Percentiles rank a stretch among this genome's conserved stretches.
Conservation (phyloP, 352 stramenopile species). For the Phytophthora sojae region DNA sequence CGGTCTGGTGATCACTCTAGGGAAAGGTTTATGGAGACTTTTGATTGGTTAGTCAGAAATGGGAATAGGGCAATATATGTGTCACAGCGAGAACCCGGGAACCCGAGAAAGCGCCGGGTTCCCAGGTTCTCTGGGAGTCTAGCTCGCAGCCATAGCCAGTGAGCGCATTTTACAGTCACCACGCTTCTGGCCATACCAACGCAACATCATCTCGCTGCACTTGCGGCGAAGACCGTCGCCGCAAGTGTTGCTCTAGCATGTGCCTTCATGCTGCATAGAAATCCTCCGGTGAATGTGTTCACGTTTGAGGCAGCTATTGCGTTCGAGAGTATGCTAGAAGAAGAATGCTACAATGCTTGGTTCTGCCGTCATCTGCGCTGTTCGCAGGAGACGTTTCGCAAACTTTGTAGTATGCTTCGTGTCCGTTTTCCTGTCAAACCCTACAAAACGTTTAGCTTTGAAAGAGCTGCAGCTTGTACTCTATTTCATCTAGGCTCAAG, state of each 20-base stretch:
- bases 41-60: not conserved
- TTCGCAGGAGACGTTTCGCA: slow-evolving; percentile 15
- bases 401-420: slow-evolving; percentile 14
- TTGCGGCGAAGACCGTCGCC: slow-evolving; percentile 1
- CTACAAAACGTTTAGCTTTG: slow-evolving; percentile 20
- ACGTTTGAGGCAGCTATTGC: slow-evolving; percentile 12
- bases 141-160: not conserved
- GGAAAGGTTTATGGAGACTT: not conserved
- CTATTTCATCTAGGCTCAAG: slow-evolving; percentile 25
- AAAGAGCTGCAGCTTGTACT: slow-evolving; percentile 19
- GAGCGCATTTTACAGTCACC: slow-evolving; percentile 1
- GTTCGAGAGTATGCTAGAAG: slow-evolving; percentile 11
- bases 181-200: not conserved
- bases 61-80: not conserved
- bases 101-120: not conserved
- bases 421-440: slow-evolving; percentile 6
- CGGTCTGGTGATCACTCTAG: not conserved
- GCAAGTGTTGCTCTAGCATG: slow-evolving; percentile 7
- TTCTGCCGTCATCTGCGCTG: slow-evolving; percentile 25
- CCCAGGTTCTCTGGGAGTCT: not conserved
- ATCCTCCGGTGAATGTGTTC: slow-evolving; percentile 8
- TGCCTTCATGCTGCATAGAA: slow-evolving; percentile 17
- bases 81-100: slow-evolving; percentile 1
- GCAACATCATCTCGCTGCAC: not conserved
- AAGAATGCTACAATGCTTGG: slow-evolving; percentile 13